Evolutionary conservation across 2,329 filamentous ascomycete species (phyloP).

Genomic region (Curvularia sp.): DNA sequence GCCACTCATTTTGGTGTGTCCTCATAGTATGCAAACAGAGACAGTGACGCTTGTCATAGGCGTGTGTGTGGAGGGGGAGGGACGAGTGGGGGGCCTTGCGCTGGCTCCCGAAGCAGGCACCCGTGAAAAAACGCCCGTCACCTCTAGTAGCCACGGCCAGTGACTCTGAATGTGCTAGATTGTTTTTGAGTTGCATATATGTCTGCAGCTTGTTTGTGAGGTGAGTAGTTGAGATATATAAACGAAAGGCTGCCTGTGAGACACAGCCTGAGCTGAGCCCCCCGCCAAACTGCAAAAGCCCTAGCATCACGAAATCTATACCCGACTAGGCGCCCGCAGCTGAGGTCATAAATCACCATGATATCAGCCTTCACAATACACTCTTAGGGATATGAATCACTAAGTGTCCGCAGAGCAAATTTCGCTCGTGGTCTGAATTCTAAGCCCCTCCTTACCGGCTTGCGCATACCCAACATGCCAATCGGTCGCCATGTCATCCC

Average conservation of each 20-base stretch:
- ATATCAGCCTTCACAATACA: slow-evolving; percentile 5
- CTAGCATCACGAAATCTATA: slow-evolving; percentile 10
- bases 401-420: neutral
- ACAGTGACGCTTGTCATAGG: slow-evolving; percentile 15
- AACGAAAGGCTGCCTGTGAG: slow-evolving; percentile 9
- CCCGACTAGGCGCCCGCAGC: slow-evolving; percentile 6
- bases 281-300: slow-evolving; percentile 13
- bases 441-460: neutral
- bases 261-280: slow-evolving; percentile 19
- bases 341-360: neutral
- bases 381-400: neutral
- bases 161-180: neutral
- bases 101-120: slow-evolving; percentile 10
- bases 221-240: neutral
- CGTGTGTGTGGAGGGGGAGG: slow-evolving; percentile 4
- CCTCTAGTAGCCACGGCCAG: neutral
- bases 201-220: neutral
- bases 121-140: slow-evolving; percentile 2
- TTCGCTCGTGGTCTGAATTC: neutral
- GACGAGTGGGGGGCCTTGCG: slow-evolving; percentile 18
- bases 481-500: slow-evolving; percentile 25
- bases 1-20: slow-evolving; percentile 36
- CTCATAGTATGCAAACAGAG: neutral
- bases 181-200: neutral
- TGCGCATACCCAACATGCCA: slow-evolving; percentile 21